These are phyloP conservation scores for Citropsis articulata DNA, from an alignment of 345 rosid species.

Conservation along the genomic window DNA sequence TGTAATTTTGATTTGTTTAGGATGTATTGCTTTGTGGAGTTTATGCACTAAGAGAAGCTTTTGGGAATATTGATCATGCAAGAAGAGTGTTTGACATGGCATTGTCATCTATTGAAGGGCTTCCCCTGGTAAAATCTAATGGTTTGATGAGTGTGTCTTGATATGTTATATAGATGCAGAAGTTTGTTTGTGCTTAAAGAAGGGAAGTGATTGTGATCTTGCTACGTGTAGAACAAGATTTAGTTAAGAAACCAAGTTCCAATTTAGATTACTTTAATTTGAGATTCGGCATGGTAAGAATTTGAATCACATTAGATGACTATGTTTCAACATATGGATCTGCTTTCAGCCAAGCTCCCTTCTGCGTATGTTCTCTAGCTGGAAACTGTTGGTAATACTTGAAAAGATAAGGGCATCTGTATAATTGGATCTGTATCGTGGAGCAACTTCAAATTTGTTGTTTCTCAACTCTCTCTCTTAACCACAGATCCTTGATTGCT, in stretches of 20 bases:
- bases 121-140: slow-evolving; percentile 52
- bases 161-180: background rate
- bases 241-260: background rate
- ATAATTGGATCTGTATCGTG: background rate
- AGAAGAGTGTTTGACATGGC: slow-evolving; percentile 97
- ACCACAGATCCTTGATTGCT: background rate
- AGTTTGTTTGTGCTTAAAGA: slow-evolving; percentile 1
- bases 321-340: too few species aligned
- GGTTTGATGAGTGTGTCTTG: slow-evolving; percentile 4
- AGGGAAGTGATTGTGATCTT: background rate
- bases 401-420: background rate
- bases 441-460: background rate
- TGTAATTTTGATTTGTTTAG: slow-evolving; percentile 26
- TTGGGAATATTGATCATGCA: slow-evolving; percentile 80
- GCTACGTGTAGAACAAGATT: background rate
- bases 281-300: background rate
- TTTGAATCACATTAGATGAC: background rate
- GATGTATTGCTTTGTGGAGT: slow-evolving; percentile 93
- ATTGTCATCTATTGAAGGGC: slow-evolving; percentile 71
- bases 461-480: background rate
- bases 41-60: slow-evolving; percentile 90
- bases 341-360: too few species aligned
- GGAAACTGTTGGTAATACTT: background rate
- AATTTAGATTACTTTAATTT: background rate
- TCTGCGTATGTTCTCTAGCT: too few species aligned